These are phyloP conservation scores for Blastomyces emzantsi DNA, from an alignment of 2,329 filamentous ascomycete species.

Conservation along the genomic window DNA sequence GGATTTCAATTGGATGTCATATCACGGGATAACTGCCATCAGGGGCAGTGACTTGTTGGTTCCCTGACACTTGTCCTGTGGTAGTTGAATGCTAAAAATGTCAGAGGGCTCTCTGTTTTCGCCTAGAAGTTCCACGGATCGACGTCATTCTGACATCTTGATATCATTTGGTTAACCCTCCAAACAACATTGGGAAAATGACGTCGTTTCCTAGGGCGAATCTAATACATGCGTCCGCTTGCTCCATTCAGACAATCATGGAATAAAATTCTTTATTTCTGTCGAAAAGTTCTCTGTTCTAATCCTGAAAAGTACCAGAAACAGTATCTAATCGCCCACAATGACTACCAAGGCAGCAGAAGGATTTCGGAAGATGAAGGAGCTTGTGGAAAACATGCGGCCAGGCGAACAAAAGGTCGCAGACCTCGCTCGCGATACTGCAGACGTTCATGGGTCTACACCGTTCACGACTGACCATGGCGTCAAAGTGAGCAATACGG, in stretches of 20 bases:
- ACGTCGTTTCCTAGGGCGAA: background rate
- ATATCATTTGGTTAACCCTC: background rate
- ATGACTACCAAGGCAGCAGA: conserved; percentile 24
- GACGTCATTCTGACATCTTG: background rate
- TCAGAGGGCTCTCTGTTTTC: background rate
- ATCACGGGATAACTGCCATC: background rate
- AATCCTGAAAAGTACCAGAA: background rate
- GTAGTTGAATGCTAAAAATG: background rate
- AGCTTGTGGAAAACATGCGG: conserved; percentile 20
- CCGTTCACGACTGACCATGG: conserved; percentile 70
- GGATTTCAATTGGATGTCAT: background rate
- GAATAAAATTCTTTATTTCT: background rate
- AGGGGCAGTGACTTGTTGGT: background rate
- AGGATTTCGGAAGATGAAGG: conserved; percentile 25
- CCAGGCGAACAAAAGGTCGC: conserved; percentile 44
- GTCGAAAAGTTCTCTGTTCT: background rate
- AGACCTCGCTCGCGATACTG: conserved; percentile 52
- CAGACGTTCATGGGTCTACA: conserved; percentile 49
- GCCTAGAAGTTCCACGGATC: background rate
- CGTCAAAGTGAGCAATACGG: conserved; percentile 61
- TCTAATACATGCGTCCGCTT: background rate
- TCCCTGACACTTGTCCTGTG: background rate
- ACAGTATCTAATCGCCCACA: background rate
- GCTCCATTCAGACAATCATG: background rate
- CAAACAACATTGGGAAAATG: background rate